Base-by-base conservation (phyloP, 495 filamentous ascomycete genomes). In the Saxophila tyrrhenica region DNA sequence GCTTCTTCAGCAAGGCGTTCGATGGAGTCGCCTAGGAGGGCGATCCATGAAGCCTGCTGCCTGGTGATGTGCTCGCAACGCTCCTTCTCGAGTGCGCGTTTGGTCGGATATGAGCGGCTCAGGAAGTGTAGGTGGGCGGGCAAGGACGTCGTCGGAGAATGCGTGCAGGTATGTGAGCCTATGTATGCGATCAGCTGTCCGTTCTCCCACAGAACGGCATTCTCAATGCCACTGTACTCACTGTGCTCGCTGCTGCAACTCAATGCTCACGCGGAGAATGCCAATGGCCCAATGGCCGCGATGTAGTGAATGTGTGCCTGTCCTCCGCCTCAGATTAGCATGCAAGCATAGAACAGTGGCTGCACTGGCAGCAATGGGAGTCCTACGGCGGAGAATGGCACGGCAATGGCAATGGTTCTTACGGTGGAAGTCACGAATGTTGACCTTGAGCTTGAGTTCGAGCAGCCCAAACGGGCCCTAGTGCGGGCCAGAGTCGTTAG, bases 21-120 rank as follows among this genome's bases (percentile, higher is more conserved):
- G 50, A 55, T 51, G 59, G 59, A 58, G 59, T 25, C 42, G 51
- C 50, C 55, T 21, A 17, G 10, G 39, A 29, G 25, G 55, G 55
- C 54, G 55, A 55, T 62, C 59, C 59, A 62, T 62, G 50, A 62
- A 62, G 54, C 59, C 60, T 39, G 57, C 52, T 62, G 61, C 11
- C 39, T 32, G 35, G 39, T 15, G 9, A 24, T 50, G n/a, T 48
- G 45, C 52, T 55, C 25, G 24, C 25, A 42, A 21, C 51, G 39
- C 20, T 35, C 21, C 15, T 39, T 48, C 17, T 32, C 51, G 21
- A 19, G 15, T 15, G 51, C 41, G 9, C 22, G 21, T 47, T 32
- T 46, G 21, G 7, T 13, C 25, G 47, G 17, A 29, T 13, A 32
- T 5, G 41, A 5, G 16, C 7, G n/a, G 7, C 20, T 44, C 41